A percentile compares a stretch with the other conserved stretches of the same genome.
These are phyloP conservation scores for Arabidopsis arenosa DNA, from an alignment of 345 rosid genomes.

Conservation along the genomic window DNA sequence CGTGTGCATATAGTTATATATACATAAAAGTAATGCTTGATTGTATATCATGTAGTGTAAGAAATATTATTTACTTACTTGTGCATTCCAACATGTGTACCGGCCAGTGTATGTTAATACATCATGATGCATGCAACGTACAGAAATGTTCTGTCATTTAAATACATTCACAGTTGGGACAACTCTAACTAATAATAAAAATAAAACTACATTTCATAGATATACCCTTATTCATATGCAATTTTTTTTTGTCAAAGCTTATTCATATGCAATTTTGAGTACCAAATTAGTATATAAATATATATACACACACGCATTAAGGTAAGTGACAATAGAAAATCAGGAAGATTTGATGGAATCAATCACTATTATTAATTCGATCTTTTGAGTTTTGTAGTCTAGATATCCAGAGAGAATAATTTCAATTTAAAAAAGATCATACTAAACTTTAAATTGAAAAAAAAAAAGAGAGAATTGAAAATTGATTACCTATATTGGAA, in stretches of 20 bases:
- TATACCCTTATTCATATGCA: background rate
- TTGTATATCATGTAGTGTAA: background rate
- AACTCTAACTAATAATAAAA: background rate
- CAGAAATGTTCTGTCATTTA: conserved; percentile 8
- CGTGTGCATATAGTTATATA: background rate
- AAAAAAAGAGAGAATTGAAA: background rate
- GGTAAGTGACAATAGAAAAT: conserved; percentile 1
- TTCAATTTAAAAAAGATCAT: conserved; percentile 13
- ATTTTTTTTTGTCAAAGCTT: background rate
- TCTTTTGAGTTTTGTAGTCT: conserved; percentile 12
- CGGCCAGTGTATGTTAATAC: conserved; percentile 4
- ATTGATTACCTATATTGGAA: conserved; percentile 41
- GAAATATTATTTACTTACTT: background rate
- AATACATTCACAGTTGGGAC: conserved; percentile 11
- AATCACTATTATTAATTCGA: conserved; percentile 33
- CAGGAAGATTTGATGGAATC: background rate
- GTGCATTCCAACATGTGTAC: background rate
- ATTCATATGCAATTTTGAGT: conserved; percentile 1
- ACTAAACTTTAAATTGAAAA: background rate
- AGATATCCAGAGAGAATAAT: conserved; percentile 27
- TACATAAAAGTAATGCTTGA: background rate
- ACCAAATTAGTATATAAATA: background rate
- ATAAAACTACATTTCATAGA: background rate
- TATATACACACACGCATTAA: background rate
- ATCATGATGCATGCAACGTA: conserved; percentile 35